Conservation (phyloP, 208 protist species). For the Strigomonas culicis region DNA sequence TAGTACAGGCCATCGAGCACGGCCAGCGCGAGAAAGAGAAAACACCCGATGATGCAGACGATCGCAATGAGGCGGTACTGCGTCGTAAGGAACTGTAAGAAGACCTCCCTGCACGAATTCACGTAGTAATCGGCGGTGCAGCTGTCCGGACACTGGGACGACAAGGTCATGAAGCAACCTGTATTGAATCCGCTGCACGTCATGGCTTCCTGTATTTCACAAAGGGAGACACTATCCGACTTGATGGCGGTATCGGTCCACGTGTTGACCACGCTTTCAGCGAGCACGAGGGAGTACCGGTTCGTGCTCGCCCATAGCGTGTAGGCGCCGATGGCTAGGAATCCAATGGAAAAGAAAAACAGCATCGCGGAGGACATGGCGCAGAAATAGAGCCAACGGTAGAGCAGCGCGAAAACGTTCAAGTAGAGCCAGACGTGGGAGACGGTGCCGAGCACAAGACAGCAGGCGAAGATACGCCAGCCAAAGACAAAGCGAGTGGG, state of each 20-base stretch:
- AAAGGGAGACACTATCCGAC: slow-evolving; percentile 18
- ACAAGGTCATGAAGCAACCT: slow-evolving; percentile 41
- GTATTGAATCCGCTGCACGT: slow-evolving; percentile 57
- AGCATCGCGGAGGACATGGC: slow-evolving; percentile 28
- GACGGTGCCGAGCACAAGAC: slow-evolving; percentile 24
- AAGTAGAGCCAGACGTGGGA: slow-evolving; percentile 19
- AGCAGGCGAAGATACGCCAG: slow-evolving; percentile 21
- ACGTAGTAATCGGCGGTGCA: slow-evolving; percentile 38
- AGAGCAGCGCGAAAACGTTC: slow-evolving; percentile 33
- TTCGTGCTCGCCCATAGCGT: slow-evolving; percentile 20
- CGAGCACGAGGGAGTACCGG: slow-evolving; percentile 15
- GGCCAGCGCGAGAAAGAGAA: slow-evolving; percentile 27
- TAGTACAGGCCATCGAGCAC: slow-evolving; percentile 35
- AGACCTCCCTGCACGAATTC: slow-evolving; percentile 28
- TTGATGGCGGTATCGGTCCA: slow-evolving; percentile 21
- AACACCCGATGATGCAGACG: slow-evolving; percentile 19
- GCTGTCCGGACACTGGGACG: slow-evolving; percentile 30
- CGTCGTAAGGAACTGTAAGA: slow-evolving; percentile 20
- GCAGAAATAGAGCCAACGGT: slow-evolving; percentile 25
- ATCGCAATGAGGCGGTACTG: slow-evolving; percentile 27
- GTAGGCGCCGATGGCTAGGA: slow-evolving; percentile 30
- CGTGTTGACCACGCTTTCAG: slow-evolving; percentile 12
- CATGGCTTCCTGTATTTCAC: slow-evolving; percentile 29
- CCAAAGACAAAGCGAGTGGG: slow-evolving; percentile 24
- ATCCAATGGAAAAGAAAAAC: slow-evolving; percentile 23